Evolutionary conservation across 345 rosid genomes (phyloP).

Genomic region (Camelina sativa): DNA sequence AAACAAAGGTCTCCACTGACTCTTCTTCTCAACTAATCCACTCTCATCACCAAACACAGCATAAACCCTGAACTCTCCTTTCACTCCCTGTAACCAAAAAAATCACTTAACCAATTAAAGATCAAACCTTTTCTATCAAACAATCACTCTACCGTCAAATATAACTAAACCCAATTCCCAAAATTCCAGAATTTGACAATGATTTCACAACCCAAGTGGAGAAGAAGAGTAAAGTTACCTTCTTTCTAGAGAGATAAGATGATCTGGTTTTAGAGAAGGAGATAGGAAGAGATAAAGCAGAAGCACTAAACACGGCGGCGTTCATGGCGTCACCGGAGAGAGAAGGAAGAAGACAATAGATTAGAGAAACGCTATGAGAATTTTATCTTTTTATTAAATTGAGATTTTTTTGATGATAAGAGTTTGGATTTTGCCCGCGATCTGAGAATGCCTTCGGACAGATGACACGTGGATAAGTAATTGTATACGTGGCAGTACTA

Average conservation of each 20-base stretch:
- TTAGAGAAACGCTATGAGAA: not conserved
- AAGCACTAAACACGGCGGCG: slow-evolving; percentile 71
- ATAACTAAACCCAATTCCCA: not conserved
- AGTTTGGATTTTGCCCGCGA: slow-evolving; percentile 63
- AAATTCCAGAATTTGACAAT: not conserved
- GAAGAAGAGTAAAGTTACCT: slow-evolving; percentile 52
- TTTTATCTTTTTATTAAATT: slow-evolving; percentile 4
- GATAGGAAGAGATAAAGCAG: slow-evolving; percentile 76
- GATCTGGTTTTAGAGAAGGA: slow-evolving; percentile 57
- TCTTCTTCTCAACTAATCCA: slow-evolving; percentile 73
- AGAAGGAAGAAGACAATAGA: slow-evolving; percentile 21
- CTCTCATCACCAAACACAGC: slow-evolving; percentile 82
- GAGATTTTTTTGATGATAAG: slow-evolving; percentile 72
- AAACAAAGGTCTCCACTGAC: slow-evolving; percentile 70
- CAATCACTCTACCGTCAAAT: not conserved
- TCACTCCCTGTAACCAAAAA: slow-evolving; percentile 58
- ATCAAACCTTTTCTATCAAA: not conserved
- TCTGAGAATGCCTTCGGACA: slow-evolving; percentile 65
- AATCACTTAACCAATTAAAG: not conserved
- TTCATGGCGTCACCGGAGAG: slow-evolving; percentile 63
- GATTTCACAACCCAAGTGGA: slow-evolving; percentile 1
- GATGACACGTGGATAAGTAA: slow-evolving; percentile 64
- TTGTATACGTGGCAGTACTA: slow-evolving; percentile 55
- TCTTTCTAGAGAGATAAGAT: slow-evolving; percentile 54
- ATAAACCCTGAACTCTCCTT: slow-evolving; percentile 71